Evolutionary conservation across 2,329 filamentous ascomycete genomes (phyloP).

Genomic region (Zasmidium angulare): DNA sequence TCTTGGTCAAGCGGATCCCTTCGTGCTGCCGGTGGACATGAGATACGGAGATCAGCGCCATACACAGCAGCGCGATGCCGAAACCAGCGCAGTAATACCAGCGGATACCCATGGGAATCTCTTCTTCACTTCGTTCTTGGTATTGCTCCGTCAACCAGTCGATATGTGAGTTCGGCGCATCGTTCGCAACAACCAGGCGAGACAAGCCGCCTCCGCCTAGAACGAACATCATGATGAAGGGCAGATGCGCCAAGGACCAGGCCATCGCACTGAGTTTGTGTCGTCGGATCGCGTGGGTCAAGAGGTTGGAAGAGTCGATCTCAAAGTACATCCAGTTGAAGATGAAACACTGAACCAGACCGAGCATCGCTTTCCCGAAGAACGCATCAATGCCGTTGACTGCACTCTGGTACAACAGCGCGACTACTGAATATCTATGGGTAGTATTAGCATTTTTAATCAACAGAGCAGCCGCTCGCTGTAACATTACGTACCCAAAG

Average conservation of each 20-base stretch:
- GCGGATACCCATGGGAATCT: constrained; percentile 55
- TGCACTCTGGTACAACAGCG: constrained; percentile 59
- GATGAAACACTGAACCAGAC: constrained; percentile 34
- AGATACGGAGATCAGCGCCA: constrained; percentile 55
- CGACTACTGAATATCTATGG: constrained; percentile 64
- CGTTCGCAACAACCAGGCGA: constrained; percentile 59
- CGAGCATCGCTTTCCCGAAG: constrained; percentile 59
- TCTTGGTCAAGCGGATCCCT: constrained; percentile 52
- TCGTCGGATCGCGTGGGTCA: constrained; percentile 61
- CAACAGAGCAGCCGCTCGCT: too few species aligned
- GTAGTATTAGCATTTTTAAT: too few species aligned
- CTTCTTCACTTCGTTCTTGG: constrained; percentile 47
- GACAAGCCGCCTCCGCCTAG: constrained; percentile 60
- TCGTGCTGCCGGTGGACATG: constrained; percentile 58
- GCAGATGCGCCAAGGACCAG: constrained; percentile 59
- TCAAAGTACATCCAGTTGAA: constrained; percentile 44
- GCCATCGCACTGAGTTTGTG: constrained; percentile 43
- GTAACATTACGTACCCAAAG: constrained; percentile 64
- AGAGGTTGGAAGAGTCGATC: constrained; percentile 58
- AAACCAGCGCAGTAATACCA: constrained; percentile 67
- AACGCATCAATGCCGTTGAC: constrained; percentile 56
- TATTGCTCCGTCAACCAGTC: constrained; percentile 55
- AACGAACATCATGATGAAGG: constrained; percentile 64
- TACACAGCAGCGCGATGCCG: constrained; percentile 55
- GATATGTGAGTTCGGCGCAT: constrained; percentile 50